Base-by-base conservation (phyloP, 768 basidiomycete species). In the Trametes coccinea region DNA sequence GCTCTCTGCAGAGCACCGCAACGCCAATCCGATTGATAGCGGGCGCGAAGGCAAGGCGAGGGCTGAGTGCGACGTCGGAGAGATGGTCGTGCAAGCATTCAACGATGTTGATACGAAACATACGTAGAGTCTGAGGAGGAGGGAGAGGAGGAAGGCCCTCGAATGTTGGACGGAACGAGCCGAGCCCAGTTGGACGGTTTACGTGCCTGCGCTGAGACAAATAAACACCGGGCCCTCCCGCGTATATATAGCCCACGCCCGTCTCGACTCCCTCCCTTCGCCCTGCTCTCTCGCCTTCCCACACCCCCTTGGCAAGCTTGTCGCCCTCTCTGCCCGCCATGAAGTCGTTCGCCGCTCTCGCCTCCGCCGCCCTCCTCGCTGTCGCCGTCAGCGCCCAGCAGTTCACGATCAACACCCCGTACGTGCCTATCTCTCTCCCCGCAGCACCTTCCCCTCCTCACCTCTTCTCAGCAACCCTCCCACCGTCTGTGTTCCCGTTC, bases 381-480 rank as follows among this genome's bases (percentile, higher is more conserved):
- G 71, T 73, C 52, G 72, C 73, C 34, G 84, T 73, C 51, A 44
- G 77, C 29, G 86, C 82, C 16, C 84, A 29, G 11, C 4, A 11
- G 33, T 69, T 85, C 65, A 75, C 66, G 0, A 77, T 92, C 71
- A 86, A 89, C 71, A 93, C 90, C 40, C 90, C 90, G 90, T 91
- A 66, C 69, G 89, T 80, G 17, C 13, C 61, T 29, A 34, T 40
- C 39, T 51, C 39, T 27, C 16, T 43, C 27, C 29, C 44, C 49
- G 52, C 67, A 11, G 63, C 62, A 58, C 22, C 48, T 44, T 43
- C 30, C 66, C 39, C 63, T 1, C 31, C 43, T 55, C 27, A 48
- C 40, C 9, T 8, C 30, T 10, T 30, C 27, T 41, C 63, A 89
- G 87, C 40, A 13, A 71, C 41, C 79, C 76, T 52, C 79, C 76